Conservation (phyloP, 495 filamentous ascomycete species). For the Aspergillus cristatus region DNA sequence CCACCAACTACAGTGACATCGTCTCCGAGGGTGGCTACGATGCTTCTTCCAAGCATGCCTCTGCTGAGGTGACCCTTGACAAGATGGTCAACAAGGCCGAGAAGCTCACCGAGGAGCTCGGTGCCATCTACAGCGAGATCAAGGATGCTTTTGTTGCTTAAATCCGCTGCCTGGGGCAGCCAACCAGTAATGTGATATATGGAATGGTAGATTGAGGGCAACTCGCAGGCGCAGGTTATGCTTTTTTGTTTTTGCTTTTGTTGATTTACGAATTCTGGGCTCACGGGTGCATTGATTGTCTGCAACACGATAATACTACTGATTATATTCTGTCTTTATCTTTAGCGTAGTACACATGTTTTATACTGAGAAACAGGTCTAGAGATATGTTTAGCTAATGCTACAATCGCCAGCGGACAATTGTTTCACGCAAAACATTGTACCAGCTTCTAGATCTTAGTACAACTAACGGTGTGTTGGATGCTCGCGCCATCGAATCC, state of each 20-base stretch:
- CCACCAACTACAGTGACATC: conserved; percentile 81
- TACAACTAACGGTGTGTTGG: no score
- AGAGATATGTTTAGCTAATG: conserved; percentile 14
- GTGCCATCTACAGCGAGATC: conserved; percentile 40
- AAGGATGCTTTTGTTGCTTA: conserved; percentile 34
- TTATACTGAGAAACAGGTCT: conserved; percentile 18
- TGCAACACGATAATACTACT: conserved; percentile 9
- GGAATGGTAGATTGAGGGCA: conserved; percentile 11
- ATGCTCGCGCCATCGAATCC: no score
- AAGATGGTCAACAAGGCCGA: conserved; percentile 27
- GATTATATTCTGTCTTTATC: conserved; percentile 15
- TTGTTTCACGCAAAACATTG: no score
- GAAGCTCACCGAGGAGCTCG: conserved; percentile 29
- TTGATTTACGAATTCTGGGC: conserved; percentile 9
- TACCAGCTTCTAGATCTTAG: no score
- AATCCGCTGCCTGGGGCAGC: conserved; percentile 13
- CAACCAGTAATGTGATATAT: no score
- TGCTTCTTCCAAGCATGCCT: conserved; percentile 11
- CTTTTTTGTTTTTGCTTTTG: conserved; percentile 15
- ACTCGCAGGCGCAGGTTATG: conserved; percentile 22
- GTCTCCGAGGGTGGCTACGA: conserved; percentile 52
- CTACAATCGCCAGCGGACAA: no score
- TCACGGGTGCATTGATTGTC: conserved; percentile 11
- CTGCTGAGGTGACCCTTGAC: conserved; percentile 22
- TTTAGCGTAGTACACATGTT: conserved; percentile 25